phyloP scores from a whole-genome alignment of 163 green algal species.

The Chlorella variabilis region DNA sequence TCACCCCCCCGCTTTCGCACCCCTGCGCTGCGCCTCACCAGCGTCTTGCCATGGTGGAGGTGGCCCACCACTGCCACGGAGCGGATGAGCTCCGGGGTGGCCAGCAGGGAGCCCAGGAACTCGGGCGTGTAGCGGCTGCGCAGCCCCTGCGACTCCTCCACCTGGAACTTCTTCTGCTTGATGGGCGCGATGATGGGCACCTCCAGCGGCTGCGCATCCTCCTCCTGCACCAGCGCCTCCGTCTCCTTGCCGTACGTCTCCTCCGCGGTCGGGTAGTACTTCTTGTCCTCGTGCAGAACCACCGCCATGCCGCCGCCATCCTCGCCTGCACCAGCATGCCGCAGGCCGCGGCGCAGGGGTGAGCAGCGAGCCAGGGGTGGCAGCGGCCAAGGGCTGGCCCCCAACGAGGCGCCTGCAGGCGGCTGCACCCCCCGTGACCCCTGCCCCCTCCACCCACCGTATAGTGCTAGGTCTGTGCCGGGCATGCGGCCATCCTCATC shows the following conservation, averaged over 20 bases:
- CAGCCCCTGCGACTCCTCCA: slow-evolving; percentile 60
- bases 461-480: slow-evolving; percentile 38
- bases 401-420: not conserved
- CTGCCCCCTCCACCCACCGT: slow-evolving; percentile 15
- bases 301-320: slow-evolving; percentile 66
- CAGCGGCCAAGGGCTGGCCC: no score
- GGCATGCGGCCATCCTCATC: slow-evolving; percentile 59
- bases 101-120: slow-evolving; percentile 81
- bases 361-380: no score
- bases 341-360: no score
- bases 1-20: not conserved
- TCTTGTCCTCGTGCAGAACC: slow-evolving; percentile 99
- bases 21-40: slow-evolving; percentile 31
- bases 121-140: slow-evolving; percentile 74
- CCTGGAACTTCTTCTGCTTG: slow-evolving; percentile 86
- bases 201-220: slow-evolving; percentile 85
- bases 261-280: slow-evolving; percentile 99
- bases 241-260: slow-evolving; percentile 92
- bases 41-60: slow-evolving; percentile 97
- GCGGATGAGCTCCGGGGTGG: slow-evolving; percentile 86
- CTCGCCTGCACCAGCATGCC: slow-evolving; percentile 48
- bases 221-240: slow-evolving; percentile 98
- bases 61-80: slow-evolving; percentile 95
- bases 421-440: not conserved
- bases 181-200: slow-evolving; percentile 90